Conservation (phyloP, 75 land plant genomes). For the Pinus taeda region DNA sequence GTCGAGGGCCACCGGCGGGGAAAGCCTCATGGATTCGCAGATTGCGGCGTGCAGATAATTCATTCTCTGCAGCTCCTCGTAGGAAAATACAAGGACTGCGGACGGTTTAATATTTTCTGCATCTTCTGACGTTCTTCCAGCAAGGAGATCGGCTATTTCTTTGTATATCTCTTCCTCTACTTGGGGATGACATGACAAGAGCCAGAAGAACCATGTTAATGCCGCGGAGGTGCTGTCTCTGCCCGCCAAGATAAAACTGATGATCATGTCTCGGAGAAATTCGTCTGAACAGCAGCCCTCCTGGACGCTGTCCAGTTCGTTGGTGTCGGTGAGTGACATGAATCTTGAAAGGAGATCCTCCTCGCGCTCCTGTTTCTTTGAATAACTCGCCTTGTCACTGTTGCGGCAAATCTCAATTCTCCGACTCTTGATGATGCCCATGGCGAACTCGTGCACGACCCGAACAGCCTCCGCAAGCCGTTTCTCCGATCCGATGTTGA, state of each 20-base stretch:
- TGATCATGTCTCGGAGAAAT: slow-evolving; percentile 38
- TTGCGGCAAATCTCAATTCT: background rate
- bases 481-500: slow-evolving; percentile 57
- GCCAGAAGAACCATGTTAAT: slow-evolving; percentile 1
- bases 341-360: slow-evolving; percentile 31
- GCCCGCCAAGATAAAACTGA: slow-evolving; percentile 57
- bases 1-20: slow-evolving; percentile 38
- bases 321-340: slow-evolving; percentile 3
- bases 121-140: too few relatives aligned
- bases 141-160: too few relatives aligned
- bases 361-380: background rate
- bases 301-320: background rate
- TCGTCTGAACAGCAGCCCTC: background rate
- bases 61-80: too few relatives aligned
- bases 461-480: slow-evolving; percentile 33
- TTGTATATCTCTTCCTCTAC: too few relatives aligned
- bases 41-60: slow-evolving; percentile 39
- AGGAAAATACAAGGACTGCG: too few relatives aligned
- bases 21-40: slow-evolving; percentile 39
- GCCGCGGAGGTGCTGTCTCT: slow-evolving; percentile 46
- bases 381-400: background rate
- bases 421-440: background rate
- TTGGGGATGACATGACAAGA: too few relatives aligned
- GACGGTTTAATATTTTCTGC: too few relatives aligned
- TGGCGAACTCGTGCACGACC: slow-evolving; percentile 57